phyloP scores from a whole-genome alignment of 2,329 filamentous ascomycete genomes.

The Thielaviopsis ethacetica region DNA sequence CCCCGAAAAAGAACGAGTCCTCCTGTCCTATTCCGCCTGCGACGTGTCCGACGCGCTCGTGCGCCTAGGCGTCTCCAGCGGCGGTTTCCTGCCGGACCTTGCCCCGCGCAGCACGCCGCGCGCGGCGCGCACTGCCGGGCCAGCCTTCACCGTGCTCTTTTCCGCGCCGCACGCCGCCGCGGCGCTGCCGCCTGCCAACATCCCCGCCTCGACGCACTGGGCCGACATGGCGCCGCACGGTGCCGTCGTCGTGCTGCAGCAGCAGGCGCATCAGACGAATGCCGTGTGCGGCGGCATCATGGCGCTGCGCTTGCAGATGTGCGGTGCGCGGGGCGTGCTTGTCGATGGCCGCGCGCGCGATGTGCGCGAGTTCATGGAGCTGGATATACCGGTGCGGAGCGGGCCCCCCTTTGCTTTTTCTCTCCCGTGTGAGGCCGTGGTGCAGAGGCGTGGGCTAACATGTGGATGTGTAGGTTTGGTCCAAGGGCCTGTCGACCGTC shows the following conservation, averaged over 20 bases:
- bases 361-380: slow-evolving; percentile 38
- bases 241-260: slow-evolving; percentile 49
- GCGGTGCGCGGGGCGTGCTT: slow-evolving; percentile 44
- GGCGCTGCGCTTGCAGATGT: slow-evolving; percentile 48
- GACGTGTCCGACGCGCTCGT: slow-evolving; percentile 59
- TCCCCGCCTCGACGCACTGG: slow-evolving; percentile 47
- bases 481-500: slow-evolving; percentile 38
- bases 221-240: slow-evolving; percentile 44
- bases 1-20: slow-evolving; percentile 8
- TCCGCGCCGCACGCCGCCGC: slow-evolving; percentile 14
- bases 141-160: slow-evolving; percentile 47
- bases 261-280: slow-evolving; percentile 48
- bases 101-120: slow-evolving; percentile 14
- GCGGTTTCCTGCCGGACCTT: slow-evolving; percentile 49
- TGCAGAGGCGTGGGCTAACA: no score
- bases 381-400: slow-evolving; percentile 40
- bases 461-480: slow-evolving; percentile 37
- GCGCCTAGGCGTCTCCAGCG: slow-evolving; percentile 48
- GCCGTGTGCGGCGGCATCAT: slow-evolving; percentile 65
- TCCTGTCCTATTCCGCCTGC: slow-evolving; percentile 28
- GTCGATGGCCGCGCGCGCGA: slow-evolving; percentile 54
- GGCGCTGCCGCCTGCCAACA: slow-evolving; percentile 27
- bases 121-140: slow-evolving; percentile 20
- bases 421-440: no score
- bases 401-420: neutral